These are phyloP conservation scores for Vitis labrusca DNA, from an alignment of 164 flowering plant species.

Conservation along the genomic window DNA sequence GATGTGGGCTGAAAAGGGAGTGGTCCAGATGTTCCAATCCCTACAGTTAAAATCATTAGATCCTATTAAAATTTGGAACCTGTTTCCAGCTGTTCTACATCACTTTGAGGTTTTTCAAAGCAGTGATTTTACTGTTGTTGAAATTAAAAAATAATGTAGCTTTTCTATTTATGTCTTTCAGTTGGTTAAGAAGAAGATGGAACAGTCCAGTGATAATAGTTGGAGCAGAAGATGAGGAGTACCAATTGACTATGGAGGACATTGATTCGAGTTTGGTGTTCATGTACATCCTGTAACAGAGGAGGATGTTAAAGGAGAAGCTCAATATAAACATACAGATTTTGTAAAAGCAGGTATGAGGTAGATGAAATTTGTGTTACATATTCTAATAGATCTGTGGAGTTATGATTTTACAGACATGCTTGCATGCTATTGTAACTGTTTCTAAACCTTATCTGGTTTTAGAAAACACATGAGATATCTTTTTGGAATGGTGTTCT, in stretches of 20 bases:
- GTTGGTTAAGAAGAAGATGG: slow-evolving; percentile 96
- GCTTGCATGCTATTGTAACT: no score
- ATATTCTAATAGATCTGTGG: not conserved
- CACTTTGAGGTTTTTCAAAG: not conserved
- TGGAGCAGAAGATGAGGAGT: slow-evolving; percentile 52
- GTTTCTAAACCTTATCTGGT: not conserved
- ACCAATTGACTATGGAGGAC: slow-evolving; percentile 72
- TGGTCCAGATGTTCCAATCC: no score
- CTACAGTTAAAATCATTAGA: no score
- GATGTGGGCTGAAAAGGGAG: no score
- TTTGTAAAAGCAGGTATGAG: slow-evolving; percentile 85
- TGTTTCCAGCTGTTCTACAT: no score
- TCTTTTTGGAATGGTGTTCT: no score
- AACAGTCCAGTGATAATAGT: no score
- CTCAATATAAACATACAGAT: slow-evolving; percentile 94
- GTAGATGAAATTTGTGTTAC: not conserved
- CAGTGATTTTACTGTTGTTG: not conserved
- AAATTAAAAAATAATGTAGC: not conserved
- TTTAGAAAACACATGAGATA: no score
- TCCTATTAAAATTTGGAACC: no score
- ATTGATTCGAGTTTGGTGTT: slow-evolving; percentile 91
- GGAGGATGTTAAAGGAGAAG: slow-evolving; percentile 96
- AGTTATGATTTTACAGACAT: no score
- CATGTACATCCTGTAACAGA: slow-evolving; percentile 85
- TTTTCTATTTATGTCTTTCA: slow-evolving; percentile 24